Base-by-base conservation (phyloP, 345 rosid genomes). In the Eucalyptus grandis region DNA sequence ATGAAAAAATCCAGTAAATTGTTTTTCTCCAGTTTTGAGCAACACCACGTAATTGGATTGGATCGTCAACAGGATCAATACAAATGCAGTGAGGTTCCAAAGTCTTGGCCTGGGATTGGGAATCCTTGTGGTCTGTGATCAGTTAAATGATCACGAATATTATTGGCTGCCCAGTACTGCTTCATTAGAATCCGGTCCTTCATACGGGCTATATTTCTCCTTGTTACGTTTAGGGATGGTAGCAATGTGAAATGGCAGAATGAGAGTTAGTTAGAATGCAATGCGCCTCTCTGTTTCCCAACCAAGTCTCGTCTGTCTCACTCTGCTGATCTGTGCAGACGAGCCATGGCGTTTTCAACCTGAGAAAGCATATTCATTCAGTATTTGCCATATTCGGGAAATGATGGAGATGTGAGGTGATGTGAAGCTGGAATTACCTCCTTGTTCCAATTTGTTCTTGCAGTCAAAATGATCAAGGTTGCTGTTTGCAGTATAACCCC, bases 401-500 rank as follows among this genome's bases (percentile, higher is more conserved):
- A 86, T 56, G n/a, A 19, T 17, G 16, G 58, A 56, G 31, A 12
- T 16, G 51, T 31, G 51, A 88, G 19, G 26, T n/a, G 47, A 30
- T 5, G 86, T 11, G 31, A 77, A 54, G 60, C 40, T 9, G 37
- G 14, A 22, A 83, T 91, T 92, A 98, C 99, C 99, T 97, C 96
- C 12, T 88, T 88, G 56, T 89, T 83, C 99, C 99, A 96, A 47
- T 98, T 96, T 54, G 99, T 96, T 91, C 95, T 93, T 47, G 94
- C 95, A 30, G 99, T 95, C 86, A 96, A 93, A 72, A 96, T 89
- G 72, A 96, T 93, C 50, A 96, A 91, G 86, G 97, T 92, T 46
- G 87, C 9, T 37, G 98, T 97, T 86, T 97, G 98, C 53, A 95
- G 93, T 60, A 94, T 58, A 67, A 96, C 96, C 88, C 99, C 98